Base-by-base conservation (phyloP, 345 rosid genomes). In the Reutealis trisperma region DNA sequence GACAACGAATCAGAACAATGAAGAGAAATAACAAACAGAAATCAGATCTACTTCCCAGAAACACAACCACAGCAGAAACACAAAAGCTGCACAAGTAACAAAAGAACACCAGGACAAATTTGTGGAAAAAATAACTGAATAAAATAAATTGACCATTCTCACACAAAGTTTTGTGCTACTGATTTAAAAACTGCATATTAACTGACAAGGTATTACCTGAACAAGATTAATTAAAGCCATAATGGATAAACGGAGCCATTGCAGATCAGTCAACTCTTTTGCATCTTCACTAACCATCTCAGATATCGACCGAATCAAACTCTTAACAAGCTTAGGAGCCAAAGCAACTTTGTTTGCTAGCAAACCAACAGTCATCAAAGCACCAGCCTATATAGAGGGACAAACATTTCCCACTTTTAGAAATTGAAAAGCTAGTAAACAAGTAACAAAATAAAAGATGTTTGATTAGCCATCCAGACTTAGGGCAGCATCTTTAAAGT, bases 321-420 rank as follows among this genome's bases (percentile, higher is more conserved):
- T 90, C 58, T 89, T 93, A 57, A 90, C 86, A 76, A 93, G 94
- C 79, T 93, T 90, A 58, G 90, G 86, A 76, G 89, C 85, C 71
- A 96, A 74, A 2, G 84, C 75, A 77, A 88, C 91, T 88, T 90
- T 92, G 82, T 81, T 87, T 61, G 95, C 92, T 74, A 96, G 85
- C 71, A 91, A 79, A 68, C 95, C 87, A 71, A 89, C 89, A 87
- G 91, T 86, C 96, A 96, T 96, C 79, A 96, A 84, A 63, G 95
- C 88, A 86, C 96, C 90, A 64, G 99, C 98, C 99, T 96, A 80
- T 71, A 86, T 24, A 71, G 76, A 82, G 66, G 54, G 34, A 49
- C 13, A 51, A 59, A 72, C 15, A 25, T 34, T 44, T 55, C 12
- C 59, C 63, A 61, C 58, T 49, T 79, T 19, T 15, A 78, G 49